Percentiles rank a stretch among this genome's conserved stretches.
These are phyloP conservation scores for Chaetomium fimeti DNA, from an alignment of 495 filamentous ascomycete species.

Conservation along the genomic window DNA sequence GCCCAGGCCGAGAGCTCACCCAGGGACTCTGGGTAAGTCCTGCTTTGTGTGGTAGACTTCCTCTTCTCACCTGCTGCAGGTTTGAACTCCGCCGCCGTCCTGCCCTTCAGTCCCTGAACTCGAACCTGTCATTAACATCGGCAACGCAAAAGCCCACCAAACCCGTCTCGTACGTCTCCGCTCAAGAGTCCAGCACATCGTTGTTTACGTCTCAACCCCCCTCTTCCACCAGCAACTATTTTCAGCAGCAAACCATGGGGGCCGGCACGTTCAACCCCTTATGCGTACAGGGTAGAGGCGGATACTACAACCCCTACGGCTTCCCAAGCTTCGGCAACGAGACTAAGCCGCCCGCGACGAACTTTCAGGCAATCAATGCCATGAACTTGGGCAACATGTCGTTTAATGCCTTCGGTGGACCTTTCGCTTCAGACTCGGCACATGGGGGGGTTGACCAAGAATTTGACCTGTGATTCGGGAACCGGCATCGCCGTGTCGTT, in stretches of 20 bases:
- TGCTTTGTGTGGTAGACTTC: background rate
- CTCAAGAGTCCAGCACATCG: constrained; percentile 15
- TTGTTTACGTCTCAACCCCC: constrained; percentile 28
- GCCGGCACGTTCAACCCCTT: constrained; percentile 46
- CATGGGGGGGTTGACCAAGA: constrained; percentile 24
- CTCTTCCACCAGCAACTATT: constrained; percentile 32
- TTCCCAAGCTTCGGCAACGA: constrained; percentile 36
- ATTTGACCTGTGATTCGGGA: constrained; percentile 26
- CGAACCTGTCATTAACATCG: constrained; percentile 25
- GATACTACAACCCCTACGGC: constrained; percentile 36
- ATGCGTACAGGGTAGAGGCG: constrained; percentile 37
- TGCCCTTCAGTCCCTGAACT: constrained; percentile 28
- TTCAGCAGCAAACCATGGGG: constrained; percentile 35
- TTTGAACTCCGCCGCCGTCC: constrained; percentile 29
- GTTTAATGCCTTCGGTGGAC: constrained; percentile 21
- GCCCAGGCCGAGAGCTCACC: constrained; percentile 33
- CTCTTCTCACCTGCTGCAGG: constrained; percentile 20
- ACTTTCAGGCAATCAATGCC: constrained; percentile 29
- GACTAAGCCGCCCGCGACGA: constrained; percentile 29
- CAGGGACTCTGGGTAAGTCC: constrained; percentile 33
- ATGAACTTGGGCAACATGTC: constrained; percentile 28
- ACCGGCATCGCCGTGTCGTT: background rate
- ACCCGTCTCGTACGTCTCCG: constrained; percentile 22
- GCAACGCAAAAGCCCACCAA: constrained; percentile 22
- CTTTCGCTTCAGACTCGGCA: constrained; percentile 23